A percentile compares a stretch with the other conserved stretches of the same genome.
Evolutionary conservation across 495 filamentous ascomycete species (phyloP).

Genomic region (Glutinoglossum americanum): DNA sequence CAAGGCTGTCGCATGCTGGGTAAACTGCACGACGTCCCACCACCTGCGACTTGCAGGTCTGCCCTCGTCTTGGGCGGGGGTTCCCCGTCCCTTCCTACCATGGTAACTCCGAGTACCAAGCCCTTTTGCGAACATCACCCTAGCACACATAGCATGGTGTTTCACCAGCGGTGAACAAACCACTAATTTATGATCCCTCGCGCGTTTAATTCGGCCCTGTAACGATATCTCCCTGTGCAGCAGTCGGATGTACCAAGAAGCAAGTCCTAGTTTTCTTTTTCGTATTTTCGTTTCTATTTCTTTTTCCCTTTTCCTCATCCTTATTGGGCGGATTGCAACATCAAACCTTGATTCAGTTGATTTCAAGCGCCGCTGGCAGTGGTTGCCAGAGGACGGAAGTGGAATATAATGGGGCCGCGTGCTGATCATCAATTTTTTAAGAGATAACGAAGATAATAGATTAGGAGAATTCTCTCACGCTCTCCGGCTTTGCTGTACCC

Average conservation of each 20-base stretch:
- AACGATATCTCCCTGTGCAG: not conserved
- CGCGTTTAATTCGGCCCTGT: not conserved
- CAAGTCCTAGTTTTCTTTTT: not conserved
- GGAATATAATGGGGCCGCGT: not conserved
- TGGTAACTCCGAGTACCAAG: not conserved
- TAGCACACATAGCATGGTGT: not conserved
- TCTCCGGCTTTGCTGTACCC: not conserved
- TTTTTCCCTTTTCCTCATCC: not conserved
- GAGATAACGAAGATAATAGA: not conserved
- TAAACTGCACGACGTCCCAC: not conserved
- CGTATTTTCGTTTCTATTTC: not conserved
- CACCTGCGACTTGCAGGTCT: not conserved
- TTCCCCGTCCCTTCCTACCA: not conserved
- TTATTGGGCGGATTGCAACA: not conserved
- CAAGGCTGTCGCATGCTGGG: not conserved
- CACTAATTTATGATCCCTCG: not conserved
- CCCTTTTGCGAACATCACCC: not conserved
- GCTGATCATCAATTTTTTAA: not conserved
- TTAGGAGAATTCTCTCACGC: not conserved
- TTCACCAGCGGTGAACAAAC: not conserved
- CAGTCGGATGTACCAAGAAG: not conserved
- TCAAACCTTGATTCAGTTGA: not conserved
- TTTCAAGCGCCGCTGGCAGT: not conserved
- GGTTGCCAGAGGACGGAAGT: not conserved
- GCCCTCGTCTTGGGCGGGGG: not conserved